A percentile compares a stretch with the other conserved stretches of the same genome.
phyloP scores from a whole-genome alignment of 2,329 filamentous ascomycete genomes.

The Epichloe hybrida region DNA sequence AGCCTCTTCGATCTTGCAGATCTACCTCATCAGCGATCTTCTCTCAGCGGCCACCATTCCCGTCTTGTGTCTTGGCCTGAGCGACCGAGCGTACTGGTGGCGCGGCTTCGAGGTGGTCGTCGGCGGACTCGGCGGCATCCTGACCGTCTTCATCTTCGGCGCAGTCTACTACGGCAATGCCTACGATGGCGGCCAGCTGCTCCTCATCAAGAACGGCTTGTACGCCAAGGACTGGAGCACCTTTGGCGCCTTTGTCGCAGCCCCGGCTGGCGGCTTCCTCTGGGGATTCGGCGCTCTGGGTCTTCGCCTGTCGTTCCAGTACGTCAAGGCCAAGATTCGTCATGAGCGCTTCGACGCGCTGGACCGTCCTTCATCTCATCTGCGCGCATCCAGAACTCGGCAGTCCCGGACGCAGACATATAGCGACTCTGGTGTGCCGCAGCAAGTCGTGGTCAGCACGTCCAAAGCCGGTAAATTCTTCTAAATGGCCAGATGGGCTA shows the following conservation, averaged over 20 bases:
- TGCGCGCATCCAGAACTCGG: too few relatives aligned
- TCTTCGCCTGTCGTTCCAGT: conserved; percentile 47
- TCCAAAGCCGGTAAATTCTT: conserved; percentile 41
- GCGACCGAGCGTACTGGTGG: conserved; percentile 60
- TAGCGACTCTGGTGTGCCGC: conserved; percentile 8
- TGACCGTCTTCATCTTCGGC: conserved; percentile 72
- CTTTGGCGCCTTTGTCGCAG: conserved; percentile 72
- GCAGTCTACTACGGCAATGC: conserved; percentile 63
- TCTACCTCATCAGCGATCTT: conserved; percentile 71
- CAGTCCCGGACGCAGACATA: background rate
- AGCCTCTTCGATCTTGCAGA: conserved; percentile 62
- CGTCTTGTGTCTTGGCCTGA: conserved; percentile 59
- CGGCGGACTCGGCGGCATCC: conserved; percentile 62
- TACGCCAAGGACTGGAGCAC: conserved; percentile 69
- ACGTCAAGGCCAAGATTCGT: conserved; percentile 38
- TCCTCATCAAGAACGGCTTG: conserved; percentile 59
- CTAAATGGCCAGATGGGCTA: conserved; percentile 14
- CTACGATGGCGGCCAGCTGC: conserved; percentile 47
- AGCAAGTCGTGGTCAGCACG: conserved; percentile 16
- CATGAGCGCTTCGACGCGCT: conserved; percentile 53
- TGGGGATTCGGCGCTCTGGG: conserved; percentile 54
- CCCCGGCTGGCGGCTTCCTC: conserved; percentile 60
- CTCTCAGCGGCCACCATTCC: conserved; percentile 66
- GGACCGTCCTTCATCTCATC: conserved; percentile 28
- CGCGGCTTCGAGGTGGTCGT: conserved; percentile 69